Evolutionary conservation across 441 rosid species (phyloP).

Genomic region (Isatis lusitanica): DNA sequence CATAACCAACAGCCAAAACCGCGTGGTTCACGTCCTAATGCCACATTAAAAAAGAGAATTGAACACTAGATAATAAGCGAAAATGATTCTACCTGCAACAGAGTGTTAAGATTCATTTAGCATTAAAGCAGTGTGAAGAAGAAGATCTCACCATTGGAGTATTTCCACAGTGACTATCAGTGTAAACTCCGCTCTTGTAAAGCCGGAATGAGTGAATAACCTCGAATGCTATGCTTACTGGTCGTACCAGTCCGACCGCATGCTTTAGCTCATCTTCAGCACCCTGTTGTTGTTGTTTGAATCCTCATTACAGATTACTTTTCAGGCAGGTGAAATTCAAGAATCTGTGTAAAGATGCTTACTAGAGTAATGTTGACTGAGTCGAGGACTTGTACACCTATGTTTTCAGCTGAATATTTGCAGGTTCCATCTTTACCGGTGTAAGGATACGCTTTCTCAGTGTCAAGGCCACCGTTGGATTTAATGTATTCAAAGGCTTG

Average conservation of each 20-base stretch:
- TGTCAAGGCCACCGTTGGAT: slow-evolving; percentile 90
- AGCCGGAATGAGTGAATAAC: slow-evolving; percentile 61
- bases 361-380: slow-evolving; percentile 89
- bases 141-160: slow-evolving; percentile 66
- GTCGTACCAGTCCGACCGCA: slow-evolving; percentile 80
- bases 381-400: slow-evolving; percentile 63
- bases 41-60: background rate
- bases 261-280: slow-evolving; percentile 88
- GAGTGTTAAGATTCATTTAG: background rate
- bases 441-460: slow-evolving; percentile 90
- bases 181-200: slow-evolving; percentile 85
- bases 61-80: background rate
- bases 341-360: slow-evolving; percentile 19
- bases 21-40: slow-evolving; percentile 93
- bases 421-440: slow-evolving; percentile 57
- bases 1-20: slow-evolving; percentile 92
- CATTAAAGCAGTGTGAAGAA: background rate
- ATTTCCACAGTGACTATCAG: slow-evolving; percentile 63
- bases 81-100: background rate
- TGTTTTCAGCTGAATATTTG: slow-evolving; percentile 73
- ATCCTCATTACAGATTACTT: slow-evolving; percentile 1
- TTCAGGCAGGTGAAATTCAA: background rate
- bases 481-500: slow-evolving; percentile 95
- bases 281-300: slow-evolving; percentile 50
- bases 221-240: slow-evolving; percentile 90